Percentiles rank a stretch among this genome's conserved stretches.
phyloP scores from a whole-genome alignment of 257 asterid genomes.

The Schizonepeta tenuifolia region DNA sequence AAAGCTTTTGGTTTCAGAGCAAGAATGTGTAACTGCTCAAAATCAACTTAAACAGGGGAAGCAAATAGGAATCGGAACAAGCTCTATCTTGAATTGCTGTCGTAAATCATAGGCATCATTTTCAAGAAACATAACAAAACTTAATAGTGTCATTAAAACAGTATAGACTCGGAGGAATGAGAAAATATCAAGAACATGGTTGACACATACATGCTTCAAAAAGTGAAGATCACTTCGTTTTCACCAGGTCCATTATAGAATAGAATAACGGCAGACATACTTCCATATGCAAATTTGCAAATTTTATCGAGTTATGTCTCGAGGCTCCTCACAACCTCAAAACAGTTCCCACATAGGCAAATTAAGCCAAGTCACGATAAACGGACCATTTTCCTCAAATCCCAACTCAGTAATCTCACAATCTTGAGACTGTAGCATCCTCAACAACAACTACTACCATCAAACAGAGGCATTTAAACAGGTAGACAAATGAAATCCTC shows the following conservation, averaged over 20 bases:
- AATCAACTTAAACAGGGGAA: conserved; percentile 15
- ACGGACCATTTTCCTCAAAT: conserved; percentile 2
- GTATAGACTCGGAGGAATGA: conserved; percentile 16
- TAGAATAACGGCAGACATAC: background rate
- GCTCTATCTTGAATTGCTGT: background rate
- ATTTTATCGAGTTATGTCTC: background rate
- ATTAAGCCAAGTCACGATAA: background rate
- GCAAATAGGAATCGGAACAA: background rate
- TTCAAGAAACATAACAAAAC: background rate
- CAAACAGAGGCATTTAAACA: too few relatives aligned
- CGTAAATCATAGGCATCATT: background rate
- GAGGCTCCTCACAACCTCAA: background rate
- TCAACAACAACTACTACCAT: background rate
- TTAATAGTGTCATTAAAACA: background rate
- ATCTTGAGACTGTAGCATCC: background rate
- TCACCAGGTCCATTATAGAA: background rate
- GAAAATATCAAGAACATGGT: background rate
- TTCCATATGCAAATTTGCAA: background rate
- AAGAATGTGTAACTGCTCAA: background rate
- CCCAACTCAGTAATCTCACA: conserved; percentile 12
- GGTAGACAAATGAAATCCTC: conserved; percentile 1
- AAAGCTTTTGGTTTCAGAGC: background rate
- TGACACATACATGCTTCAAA: background rate
- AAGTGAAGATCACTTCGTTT: background rate
- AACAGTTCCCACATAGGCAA: background rate